A percentile compares a stretch with the other conserved stretches of the same genome.
phyloP scores from a whole-genome alignment of 164 flowering plant genomes.

The Vitis labrusca region DNA sequence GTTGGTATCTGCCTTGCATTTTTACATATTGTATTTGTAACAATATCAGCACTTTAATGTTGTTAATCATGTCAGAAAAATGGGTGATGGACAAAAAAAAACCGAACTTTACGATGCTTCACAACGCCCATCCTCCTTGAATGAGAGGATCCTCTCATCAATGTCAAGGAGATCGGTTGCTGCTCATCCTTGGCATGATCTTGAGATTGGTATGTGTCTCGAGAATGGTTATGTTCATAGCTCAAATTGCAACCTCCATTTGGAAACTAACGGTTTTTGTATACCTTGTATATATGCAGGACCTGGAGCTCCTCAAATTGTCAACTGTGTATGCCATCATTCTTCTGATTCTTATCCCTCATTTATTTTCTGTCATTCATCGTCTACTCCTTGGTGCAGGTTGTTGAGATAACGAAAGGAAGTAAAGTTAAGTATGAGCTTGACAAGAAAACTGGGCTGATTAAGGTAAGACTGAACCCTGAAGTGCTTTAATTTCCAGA shows the following conservation, averaged over 20 bases:
- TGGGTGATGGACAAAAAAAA: constrained; percentile 8
- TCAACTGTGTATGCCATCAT: constrained; percentile 26
- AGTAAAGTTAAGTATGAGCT: constrained; percentile 49
- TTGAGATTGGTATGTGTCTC: constrained; percentile 33
- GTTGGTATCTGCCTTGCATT: too few species aligned
- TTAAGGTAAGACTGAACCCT: constrained; percentile 23
- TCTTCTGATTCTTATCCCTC: not conserved
- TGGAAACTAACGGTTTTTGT: not conserved
- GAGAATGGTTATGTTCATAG: too few species aligned
- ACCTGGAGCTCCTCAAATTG: constrained; percentile 33
- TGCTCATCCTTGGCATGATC: constrained; percentile 55
- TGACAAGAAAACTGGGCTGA: constrained; percentile 47
- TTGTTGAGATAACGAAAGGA: constrained; percentile 45
- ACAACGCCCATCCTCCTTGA: constrained; percentile 25
- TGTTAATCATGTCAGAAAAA: constrained; percentile 2
- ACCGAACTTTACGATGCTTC: too few species aligned
- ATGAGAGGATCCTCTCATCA: constrained; percentile 41
- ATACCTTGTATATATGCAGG: constrained; percentile 16
- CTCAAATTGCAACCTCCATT: too few species aligned
- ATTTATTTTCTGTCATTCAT: not conserved
- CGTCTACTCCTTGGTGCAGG: constrained; percentile 17
- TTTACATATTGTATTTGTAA: too few species aligned
- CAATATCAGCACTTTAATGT: too few species aligned
- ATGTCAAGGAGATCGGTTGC: constrained; percentile 43
- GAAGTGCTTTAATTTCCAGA: not conserved